Base-by-base conservation (phyloP, 495 filamentous ascomycete genomes). In the Xylaria curta region DNA sequence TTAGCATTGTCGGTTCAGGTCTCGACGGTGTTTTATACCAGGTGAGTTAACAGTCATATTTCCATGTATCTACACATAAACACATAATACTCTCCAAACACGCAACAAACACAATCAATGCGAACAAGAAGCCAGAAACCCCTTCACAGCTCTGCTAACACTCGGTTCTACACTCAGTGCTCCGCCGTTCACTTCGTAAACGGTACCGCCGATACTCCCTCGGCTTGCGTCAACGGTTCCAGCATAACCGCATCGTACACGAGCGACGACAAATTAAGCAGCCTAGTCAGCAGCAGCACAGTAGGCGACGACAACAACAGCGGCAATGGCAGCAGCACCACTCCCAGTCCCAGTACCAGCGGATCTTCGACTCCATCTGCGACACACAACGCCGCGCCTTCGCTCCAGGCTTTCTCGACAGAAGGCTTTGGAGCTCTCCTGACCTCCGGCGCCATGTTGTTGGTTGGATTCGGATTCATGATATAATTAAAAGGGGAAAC, bases 1-100 rank as follows among this genome's bases (percentile, higher is more conserved):
- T 89, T 51, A 73, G 82, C 4, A 64, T 89, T 21, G 81, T 83
- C 1, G 76, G 76, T 28, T 72, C 83, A 42, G 85, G 79, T 4
- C 69, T 78, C 0, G 87, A 89, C 67, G 87, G 87, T 3, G 70
- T 83, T 7, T 75, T 89, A 9, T 89, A 80, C 76, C 85, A 87
- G 82, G 87, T 88, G 76, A 72, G 63, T 72, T 54, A 13, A n/a
- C 24, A 46, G 79, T 72, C 2, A 0, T 31, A 17, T 42, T 42
- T 58, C 9, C 2, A 40, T 40, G 38, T 40, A 12, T 40, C 12
- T 12, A 40, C 9, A 13, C 28, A 17, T 44, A 31, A 40, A 4
- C 21, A 33, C 15, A 42, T 8, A n/a, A 7, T 47, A 8, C 26
- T 8, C 42, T 33, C 19, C 21, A 47, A 44, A 24, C 13, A 31